Evolutionary conservation across 768 basidiomycete species (phyloP).

Genomic region (Neoboletus subvelutipes): DNA sequence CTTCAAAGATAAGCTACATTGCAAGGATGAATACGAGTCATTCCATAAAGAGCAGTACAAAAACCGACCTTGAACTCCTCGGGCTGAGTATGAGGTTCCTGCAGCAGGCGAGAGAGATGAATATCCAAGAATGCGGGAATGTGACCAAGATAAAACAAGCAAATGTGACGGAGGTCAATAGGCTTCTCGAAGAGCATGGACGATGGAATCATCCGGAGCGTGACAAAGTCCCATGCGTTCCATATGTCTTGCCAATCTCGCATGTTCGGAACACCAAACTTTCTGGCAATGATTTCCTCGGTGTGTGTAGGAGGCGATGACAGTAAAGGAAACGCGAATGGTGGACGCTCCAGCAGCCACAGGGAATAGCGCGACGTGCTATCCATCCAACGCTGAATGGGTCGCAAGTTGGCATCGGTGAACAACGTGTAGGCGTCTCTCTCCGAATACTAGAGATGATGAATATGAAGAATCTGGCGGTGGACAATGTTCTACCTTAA

Average conservation of each 20-base stretch:
- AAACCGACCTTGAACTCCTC: conserved; percentile 65
- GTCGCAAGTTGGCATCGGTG: conserved; percentile 69
- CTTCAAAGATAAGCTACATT: conserved; percentile 72
- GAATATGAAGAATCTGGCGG: neutral
- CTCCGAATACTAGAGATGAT: conserved; percentile 67
- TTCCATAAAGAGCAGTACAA: neutral
- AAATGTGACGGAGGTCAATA: conserved; percentile 92
- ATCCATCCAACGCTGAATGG: conserved; percentile 86
- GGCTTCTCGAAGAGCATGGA: conserved; percentile 88
- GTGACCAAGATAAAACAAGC: conserved; percentile 95
- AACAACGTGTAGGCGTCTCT: conserved; percentile 70
- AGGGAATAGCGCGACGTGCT: conserved; percentile 69
- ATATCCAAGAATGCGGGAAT: conserved; percentile 93
- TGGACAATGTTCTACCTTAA: conserved; percentile 60
- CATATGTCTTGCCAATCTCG: conserved; percentile 84
- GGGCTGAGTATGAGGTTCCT: conserved; percentile 83
- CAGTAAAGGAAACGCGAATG: conserved; percentile 72
- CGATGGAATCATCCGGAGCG: conserved; percentile 80
- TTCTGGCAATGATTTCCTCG: conserved; percentile 23
- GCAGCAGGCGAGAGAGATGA: conserved; percentile 70
- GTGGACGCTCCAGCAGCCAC: conserved; percentile 88
- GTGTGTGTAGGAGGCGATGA: conserved; percentile 35
- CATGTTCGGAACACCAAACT: conserved; percentile 67
- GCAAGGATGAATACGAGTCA: conserved; percentile 2
- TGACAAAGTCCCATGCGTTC: conserved; percentile 87